Evolutionary conservation across 2,329 filamentous ascomycete species (phyloP).

Genomic region (Sporothrix phasma): DNA sequence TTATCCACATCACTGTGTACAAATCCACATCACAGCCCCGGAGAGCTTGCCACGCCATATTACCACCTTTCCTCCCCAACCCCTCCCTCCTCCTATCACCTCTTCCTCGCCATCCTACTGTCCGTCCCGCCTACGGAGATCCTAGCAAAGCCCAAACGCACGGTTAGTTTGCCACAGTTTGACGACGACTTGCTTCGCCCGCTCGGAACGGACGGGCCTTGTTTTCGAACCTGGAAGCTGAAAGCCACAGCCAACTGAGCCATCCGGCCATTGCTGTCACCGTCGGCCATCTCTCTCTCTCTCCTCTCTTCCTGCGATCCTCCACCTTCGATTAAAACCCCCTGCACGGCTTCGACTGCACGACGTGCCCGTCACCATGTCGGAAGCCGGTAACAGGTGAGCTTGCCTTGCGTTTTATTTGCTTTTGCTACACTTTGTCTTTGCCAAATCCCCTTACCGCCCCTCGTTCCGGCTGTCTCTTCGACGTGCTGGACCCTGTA

Average conservation of each 20-base stretch:
- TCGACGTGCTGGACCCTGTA: neutral
- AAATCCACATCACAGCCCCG: conserved; percentile 1
- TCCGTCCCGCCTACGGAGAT: neutral
- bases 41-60: neutral
- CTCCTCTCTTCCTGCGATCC: neutral
- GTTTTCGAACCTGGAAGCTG: conserved; percentile 1
- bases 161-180: neutral
- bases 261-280: neutral
- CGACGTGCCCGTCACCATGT: conserved; percentile 21
- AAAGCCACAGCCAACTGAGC: neutral
- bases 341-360: neutral
- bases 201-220: conserved; percentile 4
- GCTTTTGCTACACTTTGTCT: neutral
- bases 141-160: neutral
- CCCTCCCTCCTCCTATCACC: neutral
- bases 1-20: conserved; percentile 1
- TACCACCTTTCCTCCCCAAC: neutral
- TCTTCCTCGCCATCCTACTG: neutral
- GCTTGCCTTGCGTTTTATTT: neutral
- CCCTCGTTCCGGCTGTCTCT: neutral
- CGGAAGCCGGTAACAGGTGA: conserved; percentile 26
- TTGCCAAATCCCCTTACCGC: neutral
- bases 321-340: neutral
- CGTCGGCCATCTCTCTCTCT: neutral
- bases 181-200: neutral